Conservation (phyloP, 2,329 filamentous ascomycete genomes). For the Ascochyta clinopodiicola region DNA sequence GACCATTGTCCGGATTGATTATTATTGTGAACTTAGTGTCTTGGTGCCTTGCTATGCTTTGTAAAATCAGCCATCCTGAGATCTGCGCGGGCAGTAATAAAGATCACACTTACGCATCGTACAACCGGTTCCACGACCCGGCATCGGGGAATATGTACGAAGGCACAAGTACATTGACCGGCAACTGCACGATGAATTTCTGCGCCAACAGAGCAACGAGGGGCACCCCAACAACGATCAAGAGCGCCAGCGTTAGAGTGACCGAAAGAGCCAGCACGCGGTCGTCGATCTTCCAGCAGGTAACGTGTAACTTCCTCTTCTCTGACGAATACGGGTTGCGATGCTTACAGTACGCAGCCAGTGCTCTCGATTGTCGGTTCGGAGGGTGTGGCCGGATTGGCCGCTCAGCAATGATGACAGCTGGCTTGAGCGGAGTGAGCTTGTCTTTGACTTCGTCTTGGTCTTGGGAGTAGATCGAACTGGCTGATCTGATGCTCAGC, state of each 20-base stretch:
- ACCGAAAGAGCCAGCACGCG: constrained; percentile 25
- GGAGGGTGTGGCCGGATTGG: constrained; percentile 7
- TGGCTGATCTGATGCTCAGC: constrained; percentile 8
- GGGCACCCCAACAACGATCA: constrained; percentile 28
- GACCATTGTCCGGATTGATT: constrained; percentile 56
- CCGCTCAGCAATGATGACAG: constrained; percentile 11
- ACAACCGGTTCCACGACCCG: constrained; percentile 47
- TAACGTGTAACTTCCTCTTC: constrained; percentile 7
- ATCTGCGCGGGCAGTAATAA: background rate
- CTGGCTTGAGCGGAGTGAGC: constrained; percentile 10
- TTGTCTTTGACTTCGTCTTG: constrained; percentile 10
- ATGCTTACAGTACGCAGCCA: constrained; percentile 11
- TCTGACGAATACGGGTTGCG: constrained; percentile 3
- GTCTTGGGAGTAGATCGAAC: constrained; percentile 9
- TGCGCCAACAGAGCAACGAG: constrained; percentile 30
- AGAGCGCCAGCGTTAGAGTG: constrained; percentile 28
- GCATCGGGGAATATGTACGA: constrained; percentile 56
- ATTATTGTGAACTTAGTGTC: constrained; percentile 58
- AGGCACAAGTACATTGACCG: constrained; percentile 52
- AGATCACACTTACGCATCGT: constrained; percentile 22
- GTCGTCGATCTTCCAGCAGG: constrained; percentile 19
- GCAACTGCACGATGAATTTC: constrained; percentile 28
- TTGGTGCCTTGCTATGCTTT: constrained; percentile 37
- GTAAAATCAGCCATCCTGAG: background rate
- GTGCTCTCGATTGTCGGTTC: constrained; percentile 4